phyloP scores from a whole-genome alignment of 73 alveolate species.

The Stentor coeruleus region DNA sequence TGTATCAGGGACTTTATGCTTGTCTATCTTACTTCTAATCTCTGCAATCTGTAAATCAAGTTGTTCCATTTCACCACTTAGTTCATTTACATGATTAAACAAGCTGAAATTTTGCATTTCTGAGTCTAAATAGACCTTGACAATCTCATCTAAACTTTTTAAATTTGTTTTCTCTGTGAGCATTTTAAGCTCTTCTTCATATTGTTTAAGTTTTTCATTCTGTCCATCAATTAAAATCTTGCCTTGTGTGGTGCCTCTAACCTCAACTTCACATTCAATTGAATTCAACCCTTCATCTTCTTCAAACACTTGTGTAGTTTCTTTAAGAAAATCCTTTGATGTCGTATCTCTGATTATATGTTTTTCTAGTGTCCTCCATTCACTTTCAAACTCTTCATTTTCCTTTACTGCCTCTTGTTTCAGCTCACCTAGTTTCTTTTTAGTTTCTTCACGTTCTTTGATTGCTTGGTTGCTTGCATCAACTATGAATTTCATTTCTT shows the following conservation, averaged over 20 bases:
- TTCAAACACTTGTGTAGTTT: neutral
- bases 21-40: neutral
- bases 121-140: slow-evolving; percentile 54
- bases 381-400: slow-evolving; percentile 55
- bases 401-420: slow-evolving; percentile 70
- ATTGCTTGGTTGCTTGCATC: slow-evolving; percentile 60
- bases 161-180: slow-evolving; percentile 49
- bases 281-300: slow-evolving; percentile 4
- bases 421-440: slow-evolving; percentile 45
- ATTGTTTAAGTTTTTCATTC: slow-evolving; percentile 50
- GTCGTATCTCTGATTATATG: slow-evolving; percentile 41
- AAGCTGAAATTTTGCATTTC: slow-evolving; percentile 53
- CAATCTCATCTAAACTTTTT: slow-evolving; percentile 47
- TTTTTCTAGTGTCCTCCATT: slow-evolving; percentile 34
- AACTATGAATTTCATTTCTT: slow-evolving; percentile 10
- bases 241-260: neutral
- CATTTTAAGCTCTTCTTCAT: slow-evolving; percentile 56
- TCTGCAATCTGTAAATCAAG: slow-evolving; percentile 37
- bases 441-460: slow-evolving; percentile 66
- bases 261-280: neutral
- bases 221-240: slow-evolving; percentile 38
- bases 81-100: slow-evolving; percentile 34
- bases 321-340: slow-evolving; percentile 28
- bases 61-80: slow-evolving; percentile 41
- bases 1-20: neutral